Evolutionary conservation across 306 rosid genomes (phyloP).

Genomic region (Cajanus cajan): DNA sequence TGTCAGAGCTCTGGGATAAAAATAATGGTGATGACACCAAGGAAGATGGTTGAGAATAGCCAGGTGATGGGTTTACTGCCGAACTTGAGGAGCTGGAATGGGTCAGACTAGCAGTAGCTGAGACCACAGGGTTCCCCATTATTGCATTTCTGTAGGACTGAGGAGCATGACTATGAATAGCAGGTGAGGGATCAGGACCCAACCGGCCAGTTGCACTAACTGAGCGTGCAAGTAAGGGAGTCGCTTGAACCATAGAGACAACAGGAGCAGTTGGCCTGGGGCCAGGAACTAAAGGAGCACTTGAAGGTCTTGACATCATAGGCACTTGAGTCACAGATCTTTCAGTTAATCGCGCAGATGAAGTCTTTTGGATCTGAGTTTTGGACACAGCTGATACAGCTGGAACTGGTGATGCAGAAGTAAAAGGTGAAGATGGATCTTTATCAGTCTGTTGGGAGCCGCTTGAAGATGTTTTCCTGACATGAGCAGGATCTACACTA

Average conservation of each 20-base stretch:
- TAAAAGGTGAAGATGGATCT: conserved; percentile 42
- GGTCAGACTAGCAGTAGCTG: conserved; percentile 53
- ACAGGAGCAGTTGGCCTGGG: conserved; percentile 74
- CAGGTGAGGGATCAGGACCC: conserved; percentile 83
- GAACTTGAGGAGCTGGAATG: conserved; percentile 62
- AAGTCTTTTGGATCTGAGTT: conserved; percentile 56
- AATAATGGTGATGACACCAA: conserved; percentile 62
- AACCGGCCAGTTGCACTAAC: conserved; percentile 85
- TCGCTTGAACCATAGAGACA: conserved; percentile 70
- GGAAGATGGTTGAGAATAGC: conserved; percentile 61
- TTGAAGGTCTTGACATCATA: conserved; percentile 75
- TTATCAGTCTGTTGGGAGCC: conserved; percentile 54
- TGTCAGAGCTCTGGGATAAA: conserved; percentile 65
- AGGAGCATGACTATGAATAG: conserved; percentile 69
- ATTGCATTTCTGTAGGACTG: conserved; percentile 96
- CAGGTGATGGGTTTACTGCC: conserved; percentile 47
- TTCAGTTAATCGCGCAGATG: conserved; percentile 54
- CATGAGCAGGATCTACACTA: conserved; percentile 42
- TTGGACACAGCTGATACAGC: conserved; percentile 48
- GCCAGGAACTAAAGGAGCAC: conserved; percentile 81
- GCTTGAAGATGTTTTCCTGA: conserved; percentile 46
- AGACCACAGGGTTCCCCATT: conserved; percentile 64
- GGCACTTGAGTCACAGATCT: conserved; percentile 51
- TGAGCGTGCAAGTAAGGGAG: conserved; percentile 75
- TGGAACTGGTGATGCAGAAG: conserved; percentile 41